Percentiles rank a stretch among this genome's conserved stretches.
Evolutionary conservation across 2,329 filamentous ascomycete species (phyloP).

Genomic region (Truncatella angustata): DNA sequence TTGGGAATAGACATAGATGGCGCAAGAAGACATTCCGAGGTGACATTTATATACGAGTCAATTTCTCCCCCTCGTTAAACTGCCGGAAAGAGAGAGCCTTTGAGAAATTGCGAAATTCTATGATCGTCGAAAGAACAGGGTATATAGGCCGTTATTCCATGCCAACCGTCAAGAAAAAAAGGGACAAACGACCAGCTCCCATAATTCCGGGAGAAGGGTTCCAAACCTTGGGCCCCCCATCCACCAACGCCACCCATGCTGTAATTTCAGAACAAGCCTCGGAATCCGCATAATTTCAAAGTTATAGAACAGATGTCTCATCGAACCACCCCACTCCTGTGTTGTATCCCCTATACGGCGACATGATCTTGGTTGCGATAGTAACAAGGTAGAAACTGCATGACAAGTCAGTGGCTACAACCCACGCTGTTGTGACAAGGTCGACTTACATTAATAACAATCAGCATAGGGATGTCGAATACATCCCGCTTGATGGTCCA

Average conservation of each 20-base stretch:
- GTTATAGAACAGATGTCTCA: neutral
- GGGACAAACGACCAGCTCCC: slow-evolving; percentile 27
- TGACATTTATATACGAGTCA: too few species aligned
- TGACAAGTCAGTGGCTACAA: neutral
- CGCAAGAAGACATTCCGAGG: neutral
- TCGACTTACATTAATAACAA: slow-evolving; percentile 90
- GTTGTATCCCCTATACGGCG: slow-evolving; percentile 45
- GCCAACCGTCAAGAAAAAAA: slow-evolving; percentile 4
- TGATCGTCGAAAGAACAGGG: slow-evolving; percentile 2
- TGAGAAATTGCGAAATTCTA: neutral
- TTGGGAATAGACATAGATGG: slow-evolving; percentile 3
- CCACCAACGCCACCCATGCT: slow-evolving; percentile 34
- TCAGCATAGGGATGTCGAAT: slow-evolving; percentile 98
- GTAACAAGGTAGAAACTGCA: slow-evolving; percentile 59
- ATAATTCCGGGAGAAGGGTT: slow-evolving; percentile 21
- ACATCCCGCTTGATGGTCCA: slow-evolving; percentile 97
- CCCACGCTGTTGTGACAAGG: neutral
- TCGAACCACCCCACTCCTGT: too few species aligned
- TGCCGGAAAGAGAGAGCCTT: neutral
- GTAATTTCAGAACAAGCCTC: neutral
- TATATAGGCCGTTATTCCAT: slow-evolving; percentile 7
- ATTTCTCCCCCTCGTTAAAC: too few species aligned
- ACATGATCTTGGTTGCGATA: slow-evolving; percentile 58
- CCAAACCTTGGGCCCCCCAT: slow-evolving; percentile 21
- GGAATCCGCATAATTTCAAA: neutral